phyloP scores from a whole-genome alignment of 352 stramenopile species.

The Phytophthora cryptogea region DNA sequence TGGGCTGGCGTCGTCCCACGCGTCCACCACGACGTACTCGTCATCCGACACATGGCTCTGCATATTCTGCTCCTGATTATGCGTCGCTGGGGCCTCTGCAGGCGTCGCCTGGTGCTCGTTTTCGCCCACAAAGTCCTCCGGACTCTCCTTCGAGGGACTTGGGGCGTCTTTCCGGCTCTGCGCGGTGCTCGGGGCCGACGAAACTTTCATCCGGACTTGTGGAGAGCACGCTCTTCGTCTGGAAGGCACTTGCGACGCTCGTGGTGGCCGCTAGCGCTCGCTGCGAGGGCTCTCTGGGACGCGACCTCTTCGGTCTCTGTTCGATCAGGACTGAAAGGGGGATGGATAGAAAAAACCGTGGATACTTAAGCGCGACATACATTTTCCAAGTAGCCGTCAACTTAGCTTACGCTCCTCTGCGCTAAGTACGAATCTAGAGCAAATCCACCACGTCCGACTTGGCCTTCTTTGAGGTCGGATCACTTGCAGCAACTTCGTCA shows the following conservation, averaged over 20 bases:
- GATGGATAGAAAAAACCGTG: slow-evolving; percentile 1
- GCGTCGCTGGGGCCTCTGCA: slow-evolving; percentile 1
- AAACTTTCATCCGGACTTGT: slow-evolving; percentile 8
- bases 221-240: slow-evolving; percentile 2
- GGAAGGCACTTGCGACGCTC: neutral
- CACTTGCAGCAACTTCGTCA: neutral
- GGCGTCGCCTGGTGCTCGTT: slow-evolving; percentile 1
- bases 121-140: neutral
- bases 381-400: neutral
- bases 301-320: slow-evolving; percentile 20
- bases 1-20: slow-evolving; percentile 1
- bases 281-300: slow-evolving; percentile 5
- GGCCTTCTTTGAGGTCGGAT: slow-evolving; percentile 29
- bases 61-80: slow-evolving; percentile 5
- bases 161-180: slow-evolving; percentile 26
- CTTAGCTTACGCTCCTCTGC: neutral
- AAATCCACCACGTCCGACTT: slow-evolving; percentile 30
- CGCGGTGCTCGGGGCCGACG: slow-evolving; percentile 22
- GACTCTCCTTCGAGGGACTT: slow-evolving; percentile 2
- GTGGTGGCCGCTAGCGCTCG: slow-evolving; percentile 9
- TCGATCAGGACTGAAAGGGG: slow-evolving; percentile 17
- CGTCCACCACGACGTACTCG: slow-evolving; percentile 17
- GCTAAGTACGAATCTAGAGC: slow-evolving; percentile 41
- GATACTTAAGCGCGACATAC: neutral
- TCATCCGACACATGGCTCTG: slow-evolving; percentile 4